Conservation (phyloP, 2,329 filamentous ascomycete species). For the Purpureocillium takamizusanense region DNA sequence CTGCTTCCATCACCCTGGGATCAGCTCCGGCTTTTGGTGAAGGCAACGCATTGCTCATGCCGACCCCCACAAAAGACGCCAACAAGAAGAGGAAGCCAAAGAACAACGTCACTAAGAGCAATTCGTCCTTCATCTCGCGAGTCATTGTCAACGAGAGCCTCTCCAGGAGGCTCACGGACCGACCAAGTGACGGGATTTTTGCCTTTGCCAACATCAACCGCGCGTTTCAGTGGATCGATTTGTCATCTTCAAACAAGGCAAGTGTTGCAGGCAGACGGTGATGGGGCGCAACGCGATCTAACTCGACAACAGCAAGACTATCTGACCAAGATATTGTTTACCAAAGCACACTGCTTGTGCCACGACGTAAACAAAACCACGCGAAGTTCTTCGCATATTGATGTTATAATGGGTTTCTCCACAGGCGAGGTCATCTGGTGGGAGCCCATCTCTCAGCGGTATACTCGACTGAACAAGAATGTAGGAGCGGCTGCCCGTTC, state of each 20-base stretch:
- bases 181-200: constrained; percentile 70
- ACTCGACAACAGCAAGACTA: constrained; percentile 61
- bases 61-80: constrained; percentile 57
- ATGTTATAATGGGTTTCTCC: constrained; percentile 91
- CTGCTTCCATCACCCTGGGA: constrained; percentile 28
- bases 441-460: constrained; percentile 92
- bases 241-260: constrained; percentile 66
- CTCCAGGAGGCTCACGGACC: constrained; percentile 70
- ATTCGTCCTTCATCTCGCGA: constrained; percentile 95
- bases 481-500: constrained; percentile 37
- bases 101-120: constrained; percentile 97
- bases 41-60: constrained; percentile 65
- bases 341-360: constrained; percentile 88
- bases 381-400: constrained; percentile 71
- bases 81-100: constrained; percentile 88
- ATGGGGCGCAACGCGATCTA: constrained; percentile 14
- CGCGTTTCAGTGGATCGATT: constrained; percentile 91
- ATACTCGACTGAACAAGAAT: constrained; percentile 94
- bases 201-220: constrained; percentile 94
- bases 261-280: constrained; percentile 1
- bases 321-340: constrained; percentile 91
- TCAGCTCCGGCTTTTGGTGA: constrained; percentile 71
- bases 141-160: constrained; percentile 84
- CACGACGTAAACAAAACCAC: constrained; percentile 86
- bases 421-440: constrained; percentile 98